A percentile compares a stretch with the other conserved stretches of the same genome.
These are phyloP conservation scores for Schizothecium vesticola DNA, from an alignment of 495 filamentous ascomycete species.

Conservation along the genomic window DNA sequence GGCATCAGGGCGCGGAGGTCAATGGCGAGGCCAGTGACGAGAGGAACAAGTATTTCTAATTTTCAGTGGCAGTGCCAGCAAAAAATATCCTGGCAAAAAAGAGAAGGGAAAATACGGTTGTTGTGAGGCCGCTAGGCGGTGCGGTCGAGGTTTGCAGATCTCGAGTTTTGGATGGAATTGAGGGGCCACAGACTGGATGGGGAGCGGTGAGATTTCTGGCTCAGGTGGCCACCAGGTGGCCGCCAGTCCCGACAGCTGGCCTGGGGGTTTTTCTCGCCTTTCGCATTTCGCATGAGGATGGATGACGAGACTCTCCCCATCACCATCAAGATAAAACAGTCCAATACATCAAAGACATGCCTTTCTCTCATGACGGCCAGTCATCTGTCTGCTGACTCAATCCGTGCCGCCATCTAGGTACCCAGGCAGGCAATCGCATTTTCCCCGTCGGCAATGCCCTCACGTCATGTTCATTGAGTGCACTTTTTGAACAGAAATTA, in stretches of 20 bases:
- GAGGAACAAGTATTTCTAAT: neutral
- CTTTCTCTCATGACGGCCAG: neutral
- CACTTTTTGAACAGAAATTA: neutral
- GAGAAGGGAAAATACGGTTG: neutral
- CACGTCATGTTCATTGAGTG: neutral
- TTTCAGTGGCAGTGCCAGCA: neutral
- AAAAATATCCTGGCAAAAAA: neutral
- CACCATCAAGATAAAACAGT: neutral
- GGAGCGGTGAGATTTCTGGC: neutral
- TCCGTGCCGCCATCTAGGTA: neutral
- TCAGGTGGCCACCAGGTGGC: neutral
- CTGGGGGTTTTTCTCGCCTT: neutral
- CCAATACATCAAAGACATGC: neutral
- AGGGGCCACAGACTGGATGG: neutral
- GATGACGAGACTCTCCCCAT: neutral
- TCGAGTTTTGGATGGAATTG: constrained; percentile 4
- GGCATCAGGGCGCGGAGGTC: neutral
- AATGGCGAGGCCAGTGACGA: neutral
- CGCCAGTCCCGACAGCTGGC: neutral
- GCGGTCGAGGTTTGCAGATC: constrained; percentile 5
- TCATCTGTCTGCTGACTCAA: neutral
- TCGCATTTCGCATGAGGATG: neutral
- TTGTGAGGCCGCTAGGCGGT: neutral
- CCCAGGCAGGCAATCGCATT: neutral
- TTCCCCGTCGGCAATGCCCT: neutral